Evolutionary conservation across 495 filamentous ascomycete genomes (phyloP).

Genomic region (Neurospora sp.): DNA sequence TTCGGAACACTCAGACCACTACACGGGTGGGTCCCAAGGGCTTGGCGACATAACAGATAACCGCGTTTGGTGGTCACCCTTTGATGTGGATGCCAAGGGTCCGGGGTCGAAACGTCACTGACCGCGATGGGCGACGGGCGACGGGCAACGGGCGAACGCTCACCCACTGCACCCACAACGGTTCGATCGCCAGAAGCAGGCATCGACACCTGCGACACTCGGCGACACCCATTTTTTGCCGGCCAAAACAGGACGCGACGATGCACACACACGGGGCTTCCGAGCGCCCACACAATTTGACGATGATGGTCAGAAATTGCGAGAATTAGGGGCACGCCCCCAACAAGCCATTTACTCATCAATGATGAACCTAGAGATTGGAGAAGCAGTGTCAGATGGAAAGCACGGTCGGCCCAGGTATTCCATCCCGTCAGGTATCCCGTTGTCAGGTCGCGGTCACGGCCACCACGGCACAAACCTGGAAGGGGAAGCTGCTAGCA

Average conservation of each 20-base stretch:
- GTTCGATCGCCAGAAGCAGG: neutral
- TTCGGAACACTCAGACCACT: neutral
- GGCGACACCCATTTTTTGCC: neutral
- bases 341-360: neutral
- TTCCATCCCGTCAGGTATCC: neutral
- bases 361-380: neutral
- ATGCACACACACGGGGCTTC: neutral
- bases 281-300: neutral
- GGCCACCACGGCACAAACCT: neutral
- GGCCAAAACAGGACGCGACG: neutral
- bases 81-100: neutral
- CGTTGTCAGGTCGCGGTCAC: neutral
- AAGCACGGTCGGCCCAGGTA: neutral
- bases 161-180: neutral
- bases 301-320: neutral
- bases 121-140: neutral
- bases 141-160: neutral
- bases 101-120: neutral
- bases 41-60: neutral
- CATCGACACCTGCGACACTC: neutral
- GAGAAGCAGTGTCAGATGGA: neutral
- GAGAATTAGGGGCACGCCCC: neutral
- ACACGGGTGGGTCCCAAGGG: neutral
- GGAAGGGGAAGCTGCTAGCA: neutral
- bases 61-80: neutral